Base-by-base conservation (phyloP, 495 filamentous ascomycete species). In the Hypoxylon crocopeplum region DNA sequence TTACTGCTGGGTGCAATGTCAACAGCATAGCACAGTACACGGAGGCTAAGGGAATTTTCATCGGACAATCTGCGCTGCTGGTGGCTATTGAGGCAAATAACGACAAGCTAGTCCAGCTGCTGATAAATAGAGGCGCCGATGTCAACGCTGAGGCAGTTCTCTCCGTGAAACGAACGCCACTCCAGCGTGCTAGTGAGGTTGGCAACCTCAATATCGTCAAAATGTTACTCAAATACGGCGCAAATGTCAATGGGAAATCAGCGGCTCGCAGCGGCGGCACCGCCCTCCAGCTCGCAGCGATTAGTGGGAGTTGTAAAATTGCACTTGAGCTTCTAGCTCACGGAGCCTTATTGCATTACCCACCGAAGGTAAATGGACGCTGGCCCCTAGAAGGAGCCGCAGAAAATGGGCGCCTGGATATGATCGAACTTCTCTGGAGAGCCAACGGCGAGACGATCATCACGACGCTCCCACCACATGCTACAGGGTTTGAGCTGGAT, bases 371-470 rank as follows among this genome's bases (percentile, higher is more conserved):
- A 17, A 1, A 68, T 4, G 77, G 77, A 1, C 53, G 77, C 38
- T 80, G 76, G 40, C 69, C 77, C 5, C 51, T 79, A 4, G 69
- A 75, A 44, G 75, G 69, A 10, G 75, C 78, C 5, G 75, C 77
- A 6, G 77, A 79, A 48, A 51, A 77, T 37, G 76, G 77, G 2
- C 71, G 77, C 7, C 56, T 80, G 13, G 77, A 80, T 53, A 78
- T 79, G 68, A 59, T 77, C 5, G 64, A 76, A 16, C 16, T 78
- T 34, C 65, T 80, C 8, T 68, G 77, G 53, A 41, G 73, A 48
- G 60, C 47, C 15, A 69, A 36, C 10, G 13, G 0, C 16, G 37
- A 32, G 37, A 52, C 13, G 27, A 48, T 7, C 8, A 34, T 10
- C 54, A 59, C 38, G n/a, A n/a, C n/a, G n/a, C n/a, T n/a, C n/a